Conservation (phyloP, 768 basidiomycete species). For the Myochromella boudieri region DNA sequence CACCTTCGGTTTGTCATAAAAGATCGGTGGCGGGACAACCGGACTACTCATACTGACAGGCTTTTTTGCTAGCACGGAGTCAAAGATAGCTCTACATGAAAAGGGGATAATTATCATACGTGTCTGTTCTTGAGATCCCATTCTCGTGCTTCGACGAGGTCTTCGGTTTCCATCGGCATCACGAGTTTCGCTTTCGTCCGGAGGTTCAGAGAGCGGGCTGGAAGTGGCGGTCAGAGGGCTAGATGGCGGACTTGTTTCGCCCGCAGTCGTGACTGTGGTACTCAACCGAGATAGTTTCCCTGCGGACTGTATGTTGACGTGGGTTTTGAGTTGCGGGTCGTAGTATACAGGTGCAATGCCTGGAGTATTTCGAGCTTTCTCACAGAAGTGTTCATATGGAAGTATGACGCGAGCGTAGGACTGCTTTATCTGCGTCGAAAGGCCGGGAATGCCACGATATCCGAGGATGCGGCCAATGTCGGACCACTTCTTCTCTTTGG, state of each 20-base stretch:
- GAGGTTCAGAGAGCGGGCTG: slow-evolving; percentile 76
- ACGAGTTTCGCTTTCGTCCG: slow-evolving; percentile 70
- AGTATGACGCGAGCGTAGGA: slow-evolving; percentile 90
- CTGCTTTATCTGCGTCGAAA: slow-evolving; percentile 85
- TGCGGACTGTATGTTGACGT: slow-evolving; percentile 44
- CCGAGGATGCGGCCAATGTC: slow-evolving; percentile 82
- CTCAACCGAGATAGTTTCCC: slow-evolving; percentile 41
- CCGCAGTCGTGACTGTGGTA: slow-evolving; percentile 33
- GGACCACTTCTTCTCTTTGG: slow-evolving; percentile 82
- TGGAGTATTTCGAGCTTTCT: slow-evolving; percentile 69
- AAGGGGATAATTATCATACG: slow-evolving; percentile 28
- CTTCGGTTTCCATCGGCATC: slow-evolving; percentile 49
- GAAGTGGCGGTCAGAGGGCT: slow-evolving; percentile 79
- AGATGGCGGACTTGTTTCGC: slow-evolving; percentile 60
- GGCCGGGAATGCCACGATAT: slow-evolving; percentile 77
- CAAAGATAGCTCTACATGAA: slow-evolving; percentile 11
- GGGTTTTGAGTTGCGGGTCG: slow-evolving; percentile 50
- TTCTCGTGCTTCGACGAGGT: slow-evolving; percentile 53
- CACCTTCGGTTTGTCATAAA: slow-evolving; percentile 44
- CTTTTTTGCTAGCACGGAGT: slow-evolving; percentile 32
- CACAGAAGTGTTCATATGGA: slow-evolving; percentile 92
- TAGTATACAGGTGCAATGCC: slow-evolving; percentile 46
- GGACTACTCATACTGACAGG: slow-evolving; percentile 25
- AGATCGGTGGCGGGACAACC: slow-evolving; percentile 43
- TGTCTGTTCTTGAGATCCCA: slow-evolving; percentile 50